Conservation (phyloP, 306 rosid species). For the Nissolia schottii region DNA sequence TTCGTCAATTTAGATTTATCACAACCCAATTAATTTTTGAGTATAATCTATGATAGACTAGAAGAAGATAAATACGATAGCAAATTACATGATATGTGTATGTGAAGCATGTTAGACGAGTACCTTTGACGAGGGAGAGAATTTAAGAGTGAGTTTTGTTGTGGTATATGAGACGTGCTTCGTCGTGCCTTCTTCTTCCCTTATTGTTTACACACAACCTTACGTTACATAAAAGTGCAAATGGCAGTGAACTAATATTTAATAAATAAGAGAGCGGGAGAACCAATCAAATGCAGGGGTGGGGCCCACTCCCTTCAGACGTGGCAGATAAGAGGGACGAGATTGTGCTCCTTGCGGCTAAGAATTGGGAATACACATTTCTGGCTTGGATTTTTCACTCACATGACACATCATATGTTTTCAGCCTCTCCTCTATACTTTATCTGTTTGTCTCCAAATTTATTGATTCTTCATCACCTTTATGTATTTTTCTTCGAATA, state of each 20-base stretch:
- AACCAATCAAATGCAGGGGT: slow-evolving; percentile 2
- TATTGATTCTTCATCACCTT: not conserved
- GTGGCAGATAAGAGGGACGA: slow-evolving; percentile 63
- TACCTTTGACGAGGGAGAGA: slow-evolving; percentile 3
- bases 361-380: slow-evolving; percentile 3
- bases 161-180: not conserved
- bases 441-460: not conserved
- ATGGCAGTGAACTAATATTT: slow-evolving; percentile 5
- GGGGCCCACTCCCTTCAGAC: slow-evolving; percentile 21
- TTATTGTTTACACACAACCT: not conserved
- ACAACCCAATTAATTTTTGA: too few species aligned
- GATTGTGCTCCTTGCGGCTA: slow-evolving; percentile 24
- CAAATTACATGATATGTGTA: not conserved
- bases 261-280: slow-evolving; percentile 36
- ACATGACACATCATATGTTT: not conserved
- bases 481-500: not conserved
- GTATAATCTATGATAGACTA: too few species aligned
- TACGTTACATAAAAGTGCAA: not conserved
- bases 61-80: not conserved
- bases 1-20: too few species aligned
- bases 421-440: not conserved
- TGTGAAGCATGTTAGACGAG: not conserved
- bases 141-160: not conserved
- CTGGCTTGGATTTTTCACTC: not conserved
- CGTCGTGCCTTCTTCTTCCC: not conserved